phyloP scores from a whole-genome alignment of 1,284 basidiomycete genomes.

The Puccinia horiana region DNA sequence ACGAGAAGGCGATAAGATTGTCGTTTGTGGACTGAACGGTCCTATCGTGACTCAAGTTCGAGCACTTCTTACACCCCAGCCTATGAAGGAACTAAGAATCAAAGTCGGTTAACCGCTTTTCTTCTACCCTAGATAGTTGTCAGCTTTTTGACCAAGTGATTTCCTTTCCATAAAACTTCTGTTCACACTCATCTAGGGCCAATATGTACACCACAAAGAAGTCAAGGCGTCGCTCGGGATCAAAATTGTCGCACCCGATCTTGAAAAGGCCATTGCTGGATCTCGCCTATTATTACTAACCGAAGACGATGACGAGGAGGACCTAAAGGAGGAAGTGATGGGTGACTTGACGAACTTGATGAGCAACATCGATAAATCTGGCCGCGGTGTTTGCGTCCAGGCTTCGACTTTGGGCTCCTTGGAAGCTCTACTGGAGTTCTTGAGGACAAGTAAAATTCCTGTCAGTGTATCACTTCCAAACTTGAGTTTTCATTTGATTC shows the following conservation, averaged over 20 bases:
- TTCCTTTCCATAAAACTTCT: slow-evolving; percentile 51
- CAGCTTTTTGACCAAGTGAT: slow-evolving; percentile 8
- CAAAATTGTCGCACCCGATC: slow-evolving; percentile 91
- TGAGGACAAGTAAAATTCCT: slow-evolving; percentile 92
- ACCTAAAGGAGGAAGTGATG: slow-evolving; percentile 93
- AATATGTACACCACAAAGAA: slow-evolving; percentile 96
- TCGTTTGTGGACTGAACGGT: slow-evolving; percentile 95
- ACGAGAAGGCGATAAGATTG: slow-evolving; percentile 89
- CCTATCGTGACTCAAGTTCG: slow-evolving; percentile 94
- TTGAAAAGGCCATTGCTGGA: slow-evolving; percentile 99
- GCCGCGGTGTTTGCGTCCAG: slow-evolving; percentile 94
- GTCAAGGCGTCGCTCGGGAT: slow-evolving; percentile 97
- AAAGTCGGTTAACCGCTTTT: slow-evolving; percentile 66
- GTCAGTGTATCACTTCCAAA: slow-evolving; percentile 52
- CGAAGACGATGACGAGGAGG: slow-evolving; percentile 94
- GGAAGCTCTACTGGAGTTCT: slow-evolving; percentile 94
- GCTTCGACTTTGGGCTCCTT: slow-evolving; percentile 96
- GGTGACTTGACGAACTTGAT: slow-evolving; percentile 86
- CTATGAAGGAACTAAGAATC: slow-evolving; percentile 90
- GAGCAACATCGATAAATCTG: slow-evolving; percentile 90
- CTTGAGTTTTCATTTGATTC: slow-evolving; percentile 7
- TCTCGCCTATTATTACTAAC: slow-evolving; percentile 88
- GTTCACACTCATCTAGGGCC: slow-evolving; percentile 65
- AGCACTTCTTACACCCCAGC: slow-evolving; percentile 93
- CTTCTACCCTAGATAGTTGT: neutral